Evolutionary conservation across 140 eudicot species (phyloP).

Genomic region (Anethum foeniculum): DNA sequence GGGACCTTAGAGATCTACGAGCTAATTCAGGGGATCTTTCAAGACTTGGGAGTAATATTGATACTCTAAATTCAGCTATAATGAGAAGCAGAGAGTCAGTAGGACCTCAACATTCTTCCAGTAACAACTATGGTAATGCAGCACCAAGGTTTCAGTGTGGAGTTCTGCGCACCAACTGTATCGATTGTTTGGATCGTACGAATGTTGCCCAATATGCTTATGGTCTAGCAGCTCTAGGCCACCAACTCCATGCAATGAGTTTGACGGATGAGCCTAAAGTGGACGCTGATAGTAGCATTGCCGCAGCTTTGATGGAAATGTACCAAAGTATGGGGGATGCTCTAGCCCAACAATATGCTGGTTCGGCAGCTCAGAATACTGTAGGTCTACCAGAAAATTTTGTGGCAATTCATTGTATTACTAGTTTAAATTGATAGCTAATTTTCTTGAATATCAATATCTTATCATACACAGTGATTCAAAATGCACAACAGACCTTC

Average conservation of each 20-base stretch:
- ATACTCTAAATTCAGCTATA: conserved; percentile 21
- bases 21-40: conserved; percentile 29
- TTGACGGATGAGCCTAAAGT: conserved; percentile 65
- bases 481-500: neutral
- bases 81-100: conserved; percentile 50
- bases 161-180: conserved; percentile 87
- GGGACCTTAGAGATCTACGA: conserved; percentile 25
- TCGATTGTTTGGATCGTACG: conserved; percentile 93
- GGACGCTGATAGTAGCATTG: conserved; percentile 85
- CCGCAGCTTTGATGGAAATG: conserved; percentile 93
- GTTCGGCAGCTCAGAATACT: conserved; percentile 97
- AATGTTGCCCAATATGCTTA: conserved; percentile 98
- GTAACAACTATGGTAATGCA: conserved; percentile 31
- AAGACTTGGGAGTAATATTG: conserved; percentile 36
- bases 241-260: conserved; percentile 84
- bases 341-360: conserved; percentile 97
- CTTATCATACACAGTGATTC: neutral
- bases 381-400: conserved; percentile 34
- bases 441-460: neutral
- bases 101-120: conserved; percentile 22
- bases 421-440: neutral
- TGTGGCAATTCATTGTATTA: neutral
- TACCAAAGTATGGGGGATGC: conserved; percentile 98
- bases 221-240: conserved; percentile 88
- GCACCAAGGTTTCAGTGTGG: conserved; percentile 79